These are phyloP conservation scores for Mrakia hoshinonis DNA, from an alignment of 768 basidiomycete species.

Conservation along the genomic window DNA sequence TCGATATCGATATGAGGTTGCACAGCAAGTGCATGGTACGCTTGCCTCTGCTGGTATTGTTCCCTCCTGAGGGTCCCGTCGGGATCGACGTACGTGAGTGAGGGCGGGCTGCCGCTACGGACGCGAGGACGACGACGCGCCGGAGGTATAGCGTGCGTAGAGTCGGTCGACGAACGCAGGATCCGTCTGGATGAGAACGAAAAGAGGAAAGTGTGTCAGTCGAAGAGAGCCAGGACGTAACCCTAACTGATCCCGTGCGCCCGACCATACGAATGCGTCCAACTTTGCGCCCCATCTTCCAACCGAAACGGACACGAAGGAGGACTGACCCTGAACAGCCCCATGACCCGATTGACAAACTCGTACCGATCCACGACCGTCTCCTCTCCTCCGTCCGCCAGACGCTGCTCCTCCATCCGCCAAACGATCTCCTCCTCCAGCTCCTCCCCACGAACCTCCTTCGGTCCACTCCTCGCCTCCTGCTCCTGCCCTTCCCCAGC, in stretches of 20 bases:
- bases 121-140: too few species aligned
- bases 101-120: too few species aligned
- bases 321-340: conserved; percentile 14
- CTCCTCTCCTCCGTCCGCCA: not conserved
- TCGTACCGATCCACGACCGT: not conserved
- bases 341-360: conserved; percentile 1
- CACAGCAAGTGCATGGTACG: too few species aligned
- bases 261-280: too few species aligned
- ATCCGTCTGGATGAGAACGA: not conserved
- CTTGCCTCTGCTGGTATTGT: too few species aligned
- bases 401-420: not conserved
- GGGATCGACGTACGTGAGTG: too few species aligned
- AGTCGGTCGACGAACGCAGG: not conserved
- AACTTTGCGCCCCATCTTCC: not conserved
- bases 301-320: not conserved
- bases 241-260: too few species aligned
- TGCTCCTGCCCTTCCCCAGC: not conserved
- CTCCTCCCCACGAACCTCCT: not conserved
- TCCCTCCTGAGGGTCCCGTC: too few species aligned
- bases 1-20: too few species aligned
- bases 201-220: not conserved
- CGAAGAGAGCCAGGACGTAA: not conserved
- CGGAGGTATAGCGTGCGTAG: not conserved
- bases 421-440: conserved; percentile 16
- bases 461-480: not conserved